A percentile compares a stretch with the other conserved stretches of the same genome.
phyloP scores from a whole-genome alignment of 768 basidiomycete genomes.

The Tylopilus balloui region DNA sequence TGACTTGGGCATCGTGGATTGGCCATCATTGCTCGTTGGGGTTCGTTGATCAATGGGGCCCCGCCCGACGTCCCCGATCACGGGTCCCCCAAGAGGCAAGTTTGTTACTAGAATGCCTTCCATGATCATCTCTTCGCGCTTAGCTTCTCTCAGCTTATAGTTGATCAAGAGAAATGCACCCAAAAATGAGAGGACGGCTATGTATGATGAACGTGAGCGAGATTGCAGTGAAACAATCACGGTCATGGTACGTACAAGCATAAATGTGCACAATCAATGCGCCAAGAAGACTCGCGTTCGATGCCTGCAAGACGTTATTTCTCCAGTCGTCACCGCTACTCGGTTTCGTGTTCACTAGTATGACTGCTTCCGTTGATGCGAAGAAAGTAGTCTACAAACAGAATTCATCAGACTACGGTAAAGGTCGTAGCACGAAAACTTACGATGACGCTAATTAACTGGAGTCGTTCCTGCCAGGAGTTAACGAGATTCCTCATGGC shows the following conservation, averaged over 20 bases:
- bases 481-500: constrained; percentile 48
- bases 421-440: constrained; percentile 16
- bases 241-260: constrained; percentile 36
- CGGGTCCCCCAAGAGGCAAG: neutral
- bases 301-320: constrained; percentile 21
- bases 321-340: constrained; percentile 6
- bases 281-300: constrained; percentile 46
- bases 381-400: constrained; percentile 56
- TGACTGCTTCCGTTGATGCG: constrained; percentile 50
- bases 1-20: neutral
- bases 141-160: constrained; percentile 51
- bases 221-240: neutral
- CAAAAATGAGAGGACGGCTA: constrained; percentile 45
- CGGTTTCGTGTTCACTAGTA: constrained; percentile 43
- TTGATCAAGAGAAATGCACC: constrained; percentile 54
- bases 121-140: constrained; percentile 40
- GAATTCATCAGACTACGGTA: neutral
- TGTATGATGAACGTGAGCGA: neutral
- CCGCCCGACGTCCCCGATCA: neutral
- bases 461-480: constrained; percentile 59
- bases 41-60: neutral
- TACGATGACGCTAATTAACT: constrained; percentile 57
- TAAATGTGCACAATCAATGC: constrained; percentile 50
- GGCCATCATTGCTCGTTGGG: neutral
- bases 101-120: constrained; percentile 20